Evolutionary conservation across 257 asterid genomes (phyloP), one percentile per base, ranked within the genome.

Genomic region (Solanum chilense): DNA sequence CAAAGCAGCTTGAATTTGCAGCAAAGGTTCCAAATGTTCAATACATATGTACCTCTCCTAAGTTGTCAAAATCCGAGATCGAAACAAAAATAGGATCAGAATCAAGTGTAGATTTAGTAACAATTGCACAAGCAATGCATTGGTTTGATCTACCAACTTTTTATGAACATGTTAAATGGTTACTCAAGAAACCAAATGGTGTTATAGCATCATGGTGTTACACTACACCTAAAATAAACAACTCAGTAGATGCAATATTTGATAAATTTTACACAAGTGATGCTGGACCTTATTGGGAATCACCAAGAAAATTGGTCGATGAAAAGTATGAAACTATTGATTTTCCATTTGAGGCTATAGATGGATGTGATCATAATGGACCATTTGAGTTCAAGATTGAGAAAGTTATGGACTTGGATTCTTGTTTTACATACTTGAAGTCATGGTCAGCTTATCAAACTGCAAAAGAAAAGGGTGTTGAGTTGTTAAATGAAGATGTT

Each of bases 111-210:
- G 92, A 91, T 41, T 31, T 91, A 1, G 83, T 91, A 16, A 91
- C 91, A 0, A 70, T 88, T 0, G 92, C 92, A 10, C 87, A 87
- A 88, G 93, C 91, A 39, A 29, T 91, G 90, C 93, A 91, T 88
- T 90, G 92, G 92, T 91, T 91, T 23, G 90, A 91, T 87, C 93
- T 91, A 3, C 92, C 92, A 33, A 45, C 90, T 2, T 87, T 91
- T n/a, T 91, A 90, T 84, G 84, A 88, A 1, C 68, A 87, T 7
- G 91, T 7, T 0, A 87, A 16, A 18, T 87, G 89, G 83, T 82
- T 90, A 73, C 92, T 90, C 77, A 87, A 87, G 42, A 90, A 88
- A 47, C 91, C 91, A 42, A 81, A 88, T 9, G 90, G 91, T 13
- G 81, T 90, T 3, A 33, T 88, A 31, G 91, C 88, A 6, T 68